Evolutionary conservation across 768 basidiomycete genomes (phyloP).

Genomic region (Crassisporium funariophilum): DNA sequence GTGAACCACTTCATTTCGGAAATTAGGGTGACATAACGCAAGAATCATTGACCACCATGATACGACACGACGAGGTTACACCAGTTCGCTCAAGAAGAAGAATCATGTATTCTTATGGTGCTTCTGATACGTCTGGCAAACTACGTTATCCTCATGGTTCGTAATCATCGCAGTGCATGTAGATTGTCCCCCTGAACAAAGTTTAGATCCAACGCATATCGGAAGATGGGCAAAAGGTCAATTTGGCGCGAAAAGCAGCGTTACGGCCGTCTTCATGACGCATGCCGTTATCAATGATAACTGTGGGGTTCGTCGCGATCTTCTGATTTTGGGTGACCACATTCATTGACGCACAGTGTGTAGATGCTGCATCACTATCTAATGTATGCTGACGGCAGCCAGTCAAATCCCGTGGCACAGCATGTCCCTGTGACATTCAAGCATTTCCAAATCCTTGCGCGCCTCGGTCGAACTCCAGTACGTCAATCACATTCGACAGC

Average conservation of each 20-base stretch:
- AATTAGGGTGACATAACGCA: slow-evolving; percentile 69
- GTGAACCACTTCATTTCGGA: background rate
- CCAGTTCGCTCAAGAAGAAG: slow-evolving; percentile 61
- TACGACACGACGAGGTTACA: slow-evolving; percentile 69
- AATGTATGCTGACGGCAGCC: slow-evolving; percentile 25
- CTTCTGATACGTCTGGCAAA: slow-evolving; percentile 47
- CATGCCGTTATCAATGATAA: slow-evolving; percentile 76
- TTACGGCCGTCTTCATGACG: slow-evolving; percentile 69
- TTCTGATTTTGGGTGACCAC: slow-evolving; percentile 2
- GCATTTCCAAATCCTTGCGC: slow-evolving; percentile 76
- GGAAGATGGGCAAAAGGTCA: slow-evolving; percentile 61
- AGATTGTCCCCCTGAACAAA: background rate
- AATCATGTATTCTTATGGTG: slow-evolving; percentile 46
- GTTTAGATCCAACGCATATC: slow-evolving; percentile 57
- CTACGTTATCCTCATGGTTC: slow-evolving; percentile 62
- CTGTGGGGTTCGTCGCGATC: slow-evolving; percentile 36
- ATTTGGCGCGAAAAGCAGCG: slow-evolving; percentile 56
- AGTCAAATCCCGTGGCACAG: slow-evolving; percentile 22
- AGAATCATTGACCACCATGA: slow-evolving; percentile 73
- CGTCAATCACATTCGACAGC: slow-evolving; percentile 23
- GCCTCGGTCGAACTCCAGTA: slow-evolving; percentile 62
- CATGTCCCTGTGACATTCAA: slow-evolving; percentile 74
- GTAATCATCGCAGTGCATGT: slow-evolving; percentile 14
- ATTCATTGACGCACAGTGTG: slow-evolving; percentile 1
- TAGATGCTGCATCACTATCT: slow-evolving; percentile 55